Evolutionary conservation across 225 moss, liverwort and hornwort species (phyloP), one percentile per base, ranked within the genome.

Genomic region (Marchantia paleacea): DNA sequence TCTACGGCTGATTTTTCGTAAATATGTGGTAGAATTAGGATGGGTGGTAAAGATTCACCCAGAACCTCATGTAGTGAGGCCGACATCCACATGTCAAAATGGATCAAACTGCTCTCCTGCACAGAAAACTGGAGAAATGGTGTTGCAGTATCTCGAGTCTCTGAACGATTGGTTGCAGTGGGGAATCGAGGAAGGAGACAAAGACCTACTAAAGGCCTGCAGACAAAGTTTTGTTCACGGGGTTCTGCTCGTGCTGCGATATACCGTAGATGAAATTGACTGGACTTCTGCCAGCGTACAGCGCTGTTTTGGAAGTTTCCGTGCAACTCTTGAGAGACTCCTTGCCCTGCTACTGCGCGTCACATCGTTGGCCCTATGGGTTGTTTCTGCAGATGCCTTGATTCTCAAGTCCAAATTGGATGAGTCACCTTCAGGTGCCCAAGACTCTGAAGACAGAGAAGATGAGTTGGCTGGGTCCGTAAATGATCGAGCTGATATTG

Each of bases 161-260:
- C 77, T 99, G 79, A 95, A 89, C 73, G 91, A 92, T 80, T 95
- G 99, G 99, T 85, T 99, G 77, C 85, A 92, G 78, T 99, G 93
- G 93, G 95, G 91, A 48, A 92, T 95, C 54, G 94, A 95, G 67
- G 99, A 99, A 82, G 99, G 92, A 72, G 95, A 94, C 73, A 89
- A 80, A 74, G 91, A 95, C 64, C 85, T 99, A 52, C 78, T 99
- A 79, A 99, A 92, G 86, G 95, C 99, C 57, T 99, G 99, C 84
- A 80, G 88, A 77, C 99, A 94, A 79, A 99, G 99, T 88, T 99
- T 99, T 85, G 99, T 99, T 57, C 99, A 99, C 65, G 99, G 99
- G 30, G 95, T 99, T 54, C 85, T 99, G 16, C 90, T 99, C 54
- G 88, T 89, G 57, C 83, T 99, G 13, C 95, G 99, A 22, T 99